phyloP scores from a whole-genome alignment of 1,139 yeast genomes.

The Kodamaea ohmeri region DNA sequence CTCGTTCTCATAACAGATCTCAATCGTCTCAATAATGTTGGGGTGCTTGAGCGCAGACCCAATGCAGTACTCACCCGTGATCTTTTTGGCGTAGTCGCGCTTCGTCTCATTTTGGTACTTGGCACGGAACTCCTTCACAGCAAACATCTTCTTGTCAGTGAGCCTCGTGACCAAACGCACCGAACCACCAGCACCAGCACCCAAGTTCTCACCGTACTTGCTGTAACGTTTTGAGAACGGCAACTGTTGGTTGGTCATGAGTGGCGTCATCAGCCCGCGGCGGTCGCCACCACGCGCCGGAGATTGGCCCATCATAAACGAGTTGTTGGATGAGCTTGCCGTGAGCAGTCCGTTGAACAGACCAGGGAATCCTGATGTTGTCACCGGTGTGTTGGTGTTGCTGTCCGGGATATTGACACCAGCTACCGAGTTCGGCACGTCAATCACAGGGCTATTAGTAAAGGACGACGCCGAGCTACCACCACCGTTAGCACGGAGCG shows the following conservation, averaged over 20 bases:
- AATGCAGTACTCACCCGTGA: slow-evolving; percentile 93
- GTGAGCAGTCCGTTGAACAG: slow-evolving; percentile 18
- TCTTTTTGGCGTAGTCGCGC: slow-evolving; percentile 88
- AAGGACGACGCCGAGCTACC: slow-evolving; percentile 1
- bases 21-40: slow-evolving; percentile 86
- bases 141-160: slow-evolving; percentile 71
- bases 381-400: slow-evolving; percentile 17
- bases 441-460: not conserved
- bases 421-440: slow-evolving; percentile 2
- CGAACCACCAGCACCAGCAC: slow-evolving; percentile 97
- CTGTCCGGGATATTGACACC: slow-evolving; percentile 18
- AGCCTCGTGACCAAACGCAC: slow-evolving; percentile 73
- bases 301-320: slow-evolving; percentile 34
- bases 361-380: slow-evolving; percentile 17
- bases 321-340: slow-evolving; percentile 30
- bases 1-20: slow-evolving; percentile 85
- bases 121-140: slow-evolving; percentile 88
- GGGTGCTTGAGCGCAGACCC: slow-evolving; percentile 90
- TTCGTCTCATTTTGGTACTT: slow-evolving; percentile 73
- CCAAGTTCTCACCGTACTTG: slow-evolving; percentile 80
- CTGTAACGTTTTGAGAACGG: slow-evolving; percentile 77
- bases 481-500: slow-evolving; percentile 30
- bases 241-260: slow-evolving; percentile 29
- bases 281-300: slow-evolving; percentile 30
- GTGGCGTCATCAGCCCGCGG: slow-evolving; percentile 37